Conservation (phyloP, 495 filamentous ascomycete genomes). For the Elasticomyces elasticus region DNA sequence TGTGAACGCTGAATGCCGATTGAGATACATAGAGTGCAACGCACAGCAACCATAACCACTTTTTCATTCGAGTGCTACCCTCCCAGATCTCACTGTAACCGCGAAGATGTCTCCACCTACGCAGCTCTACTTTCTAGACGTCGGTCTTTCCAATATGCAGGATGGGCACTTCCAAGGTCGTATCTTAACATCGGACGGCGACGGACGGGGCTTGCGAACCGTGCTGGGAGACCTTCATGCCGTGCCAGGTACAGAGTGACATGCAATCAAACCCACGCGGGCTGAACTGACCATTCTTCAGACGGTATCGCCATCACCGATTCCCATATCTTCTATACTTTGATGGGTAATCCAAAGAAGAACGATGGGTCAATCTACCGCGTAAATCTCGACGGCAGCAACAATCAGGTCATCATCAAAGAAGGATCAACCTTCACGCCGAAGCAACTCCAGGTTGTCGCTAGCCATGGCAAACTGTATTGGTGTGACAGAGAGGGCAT, state of each 20-base stretch:
- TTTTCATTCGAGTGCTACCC: too few relatives aligned
- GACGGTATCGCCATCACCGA: slow-evolving; percentile 11
- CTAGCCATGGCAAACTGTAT: slow-evolving; percentile 34
- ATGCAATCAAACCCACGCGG: too few relatives aligned
- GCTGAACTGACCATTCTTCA: not conserved
- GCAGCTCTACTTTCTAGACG: slow-evolving; percentile 2
- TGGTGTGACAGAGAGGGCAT: slow-evolving; percentile 48
- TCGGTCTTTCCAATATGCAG: slow-evolving; percentile 4
- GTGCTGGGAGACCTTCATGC: not conserved
- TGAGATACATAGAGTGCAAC: too few relatives aligned
- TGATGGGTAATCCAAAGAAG: slow-evolving; percentile 37
- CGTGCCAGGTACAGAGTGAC: not conserved
- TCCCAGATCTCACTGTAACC: too few relatives aligned
- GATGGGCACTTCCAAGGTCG: not conserved
- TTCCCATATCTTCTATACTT: slow-evolving; percentile 44
- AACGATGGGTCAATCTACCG: slow-evolving; percentile 40
- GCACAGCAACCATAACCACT: too few relatives aligned
- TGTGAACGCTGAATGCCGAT: too few relatives aligned
- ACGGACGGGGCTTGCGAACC: not conserved
- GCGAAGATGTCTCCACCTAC: too few relatives aligned
- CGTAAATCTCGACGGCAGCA: slow-evolving; percentile 37
- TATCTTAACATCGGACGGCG: not conserved
- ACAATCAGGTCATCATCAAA: slow-evolving; percentile 33
- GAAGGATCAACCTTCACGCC: slow-evolving; percentile 40
- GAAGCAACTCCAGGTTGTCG: slow-evolving; percentile 41